Evolutionary conservation across 345 rosid species (phyloP).

Genomic region (Heritiera fomes): DNA sequence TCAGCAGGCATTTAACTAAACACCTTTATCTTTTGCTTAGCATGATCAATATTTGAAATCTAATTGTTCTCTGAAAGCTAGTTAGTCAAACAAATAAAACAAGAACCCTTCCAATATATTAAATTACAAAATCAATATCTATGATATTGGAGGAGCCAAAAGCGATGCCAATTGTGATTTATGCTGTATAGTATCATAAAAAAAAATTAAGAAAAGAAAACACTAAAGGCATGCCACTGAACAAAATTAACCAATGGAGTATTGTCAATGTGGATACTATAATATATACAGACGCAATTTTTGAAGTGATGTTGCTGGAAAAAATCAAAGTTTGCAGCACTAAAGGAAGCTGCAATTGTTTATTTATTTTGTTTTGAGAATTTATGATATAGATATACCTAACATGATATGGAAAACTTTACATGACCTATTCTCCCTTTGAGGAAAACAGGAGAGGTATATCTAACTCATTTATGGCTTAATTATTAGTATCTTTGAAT

Average conservation of each 20-base stretch:
- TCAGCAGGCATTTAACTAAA: background rate
- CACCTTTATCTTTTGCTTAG: background rate
- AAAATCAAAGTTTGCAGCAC: background rate
- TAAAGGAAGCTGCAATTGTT: background rate
- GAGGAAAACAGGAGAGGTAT: background rate
- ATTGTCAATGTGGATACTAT: background rate
- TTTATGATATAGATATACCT: constrained; percentile 3
- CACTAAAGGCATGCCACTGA: no score
- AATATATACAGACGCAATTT: background rate
- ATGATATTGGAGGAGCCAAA: constrained; percentile 7
- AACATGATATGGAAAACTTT: background rate
- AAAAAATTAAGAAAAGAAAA: background rate
- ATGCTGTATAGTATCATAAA: no score
- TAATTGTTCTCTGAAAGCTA: background rate
- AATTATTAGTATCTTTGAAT: no score
- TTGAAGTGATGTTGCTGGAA: background rate
- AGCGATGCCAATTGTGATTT: background rate
- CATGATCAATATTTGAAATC: background rate
- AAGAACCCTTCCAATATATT: background rate
- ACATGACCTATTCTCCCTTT: background rate
- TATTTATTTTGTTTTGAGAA: background rate
- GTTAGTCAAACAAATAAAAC: background rate
- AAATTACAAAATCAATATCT: background rate
- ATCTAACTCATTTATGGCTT: no score
- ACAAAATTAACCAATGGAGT: no score